Percentiles rank a stretch among this genome's conserved stretches.
These are phyloP conservation scores for Saccharomycopsis hybrid DNA, from an alignment of 1,139 yeast genomes.

Conservation along the genomic window DNA sequence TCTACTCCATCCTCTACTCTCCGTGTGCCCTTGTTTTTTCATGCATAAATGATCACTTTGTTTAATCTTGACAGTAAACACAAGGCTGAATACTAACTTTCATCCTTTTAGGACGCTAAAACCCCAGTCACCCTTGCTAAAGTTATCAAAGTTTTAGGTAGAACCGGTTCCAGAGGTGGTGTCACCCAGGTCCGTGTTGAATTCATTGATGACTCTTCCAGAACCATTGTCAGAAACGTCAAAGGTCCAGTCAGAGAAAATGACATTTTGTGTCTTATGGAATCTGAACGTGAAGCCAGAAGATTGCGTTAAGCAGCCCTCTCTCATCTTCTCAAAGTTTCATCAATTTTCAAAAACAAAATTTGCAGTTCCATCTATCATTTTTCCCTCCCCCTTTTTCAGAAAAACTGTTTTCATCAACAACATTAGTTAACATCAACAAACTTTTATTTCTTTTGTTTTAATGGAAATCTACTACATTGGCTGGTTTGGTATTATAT, in stretches of 20 bases:
- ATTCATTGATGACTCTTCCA: conserved; percentile 96
- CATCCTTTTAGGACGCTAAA: conserved; percentile 53
- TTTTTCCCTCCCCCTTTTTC: no score
- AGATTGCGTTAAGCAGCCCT: conserved; percentile 43
- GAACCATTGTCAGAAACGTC: conserved; percentile 99
- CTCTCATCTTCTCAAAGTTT: not conserved
- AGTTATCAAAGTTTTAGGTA: conserved; percentile 98
- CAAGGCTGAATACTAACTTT: conserved; percentile 11
- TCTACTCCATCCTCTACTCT: no score
- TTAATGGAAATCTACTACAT: no score
- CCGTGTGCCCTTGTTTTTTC: no score
- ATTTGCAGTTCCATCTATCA: no score
- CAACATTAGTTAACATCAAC: no score
- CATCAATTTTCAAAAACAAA: no score
- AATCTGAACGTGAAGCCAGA: conserved; percentile 98
- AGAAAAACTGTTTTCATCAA: no score
- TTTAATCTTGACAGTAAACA: not conserved
- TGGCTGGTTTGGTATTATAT: no score
- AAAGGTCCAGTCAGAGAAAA: conserved; percentile 99
- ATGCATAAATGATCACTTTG: no score
- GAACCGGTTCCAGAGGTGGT: conserved; percentile 99
- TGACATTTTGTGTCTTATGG: conserved; percentile 98
- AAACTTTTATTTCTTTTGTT: no score
- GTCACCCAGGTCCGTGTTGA: conserved; percentile 99
- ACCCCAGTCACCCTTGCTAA: conserved; percentile 99